These are phyloP conservation scores for Dactylellina drechsleri DNA, from an alignment of 2,329 filamentous ascomycete genomes.

Conservation along the genomic window DNA sequence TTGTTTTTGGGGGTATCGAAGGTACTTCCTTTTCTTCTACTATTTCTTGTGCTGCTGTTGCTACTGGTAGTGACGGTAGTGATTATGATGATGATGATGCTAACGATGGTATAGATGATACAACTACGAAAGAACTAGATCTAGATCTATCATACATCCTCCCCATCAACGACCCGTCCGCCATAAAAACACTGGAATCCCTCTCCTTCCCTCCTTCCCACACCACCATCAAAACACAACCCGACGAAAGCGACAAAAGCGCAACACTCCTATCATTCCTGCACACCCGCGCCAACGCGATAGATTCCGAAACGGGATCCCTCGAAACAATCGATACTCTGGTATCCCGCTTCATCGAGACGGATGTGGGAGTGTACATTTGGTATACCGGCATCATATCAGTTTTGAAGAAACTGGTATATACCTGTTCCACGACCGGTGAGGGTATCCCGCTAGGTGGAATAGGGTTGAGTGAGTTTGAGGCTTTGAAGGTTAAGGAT, in stretches of 20 bases:
- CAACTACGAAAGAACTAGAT: too few relatives aligned
- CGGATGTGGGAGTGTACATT: conserved; percentile 37
- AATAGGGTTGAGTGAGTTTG: conserved; percentile 49
- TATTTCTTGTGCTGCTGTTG: not conserved
- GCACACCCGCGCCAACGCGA: conserved; percentile 53
- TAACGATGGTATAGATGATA: too few relatives aligned
- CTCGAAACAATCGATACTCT: conserved; percentile 55
- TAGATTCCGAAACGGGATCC: conserved; percentile 57
- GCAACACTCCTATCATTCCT: conserved; percentile 52
- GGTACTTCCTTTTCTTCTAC: not conserved
- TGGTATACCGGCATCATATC: conserved; percentile 54
- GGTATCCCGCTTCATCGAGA: conserved; percentile 50
- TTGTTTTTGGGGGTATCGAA: conserved; percentile 5
- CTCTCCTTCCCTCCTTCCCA: conserved; percentile 30
- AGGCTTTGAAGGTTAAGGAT: conserved; percentile 29
- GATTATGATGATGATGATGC: not conserved
- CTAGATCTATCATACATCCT: conserved; percentile 45
- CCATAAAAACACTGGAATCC: conserved; percentile 45
- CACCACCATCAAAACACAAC: not conserved
- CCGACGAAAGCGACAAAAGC: not conserved
- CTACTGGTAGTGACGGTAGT: not conserved
- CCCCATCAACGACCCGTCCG: conserved; percentile 53
- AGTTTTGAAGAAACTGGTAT: conserved; percentile 56
- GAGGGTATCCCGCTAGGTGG: conserved; percentile 7
- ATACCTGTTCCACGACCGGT: conserved; percentile 5